Percentiles rank a stretch among this genome's conserved stretches.
Conservation (phyloP, 495 filamentous ascomycete genomes). For the Aspergillus mulundensis region DNA sequence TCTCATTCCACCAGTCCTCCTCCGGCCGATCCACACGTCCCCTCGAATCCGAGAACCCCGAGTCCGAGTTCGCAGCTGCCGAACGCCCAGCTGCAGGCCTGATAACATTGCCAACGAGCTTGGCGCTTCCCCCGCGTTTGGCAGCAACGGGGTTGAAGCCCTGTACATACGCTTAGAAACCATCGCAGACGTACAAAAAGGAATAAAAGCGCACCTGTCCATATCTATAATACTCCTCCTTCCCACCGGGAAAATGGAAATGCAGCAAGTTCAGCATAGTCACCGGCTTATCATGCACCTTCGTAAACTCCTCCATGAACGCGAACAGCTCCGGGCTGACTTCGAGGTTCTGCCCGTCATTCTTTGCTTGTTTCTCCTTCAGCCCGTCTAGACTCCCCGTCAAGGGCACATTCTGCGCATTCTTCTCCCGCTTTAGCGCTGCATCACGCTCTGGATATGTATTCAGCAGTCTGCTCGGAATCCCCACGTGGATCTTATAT, state of each 20-base stretch:
- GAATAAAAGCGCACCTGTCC: conserved; percentile 33
- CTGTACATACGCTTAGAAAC: too few species aligned
- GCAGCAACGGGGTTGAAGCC: conserved; percentile 51
- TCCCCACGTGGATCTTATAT: conserved; percentile 51
- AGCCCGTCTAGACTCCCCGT: conserved; percentile 35
- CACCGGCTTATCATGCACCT: conserved; percentile 44
- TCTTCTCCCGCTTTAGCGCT: conserved; percentile 43
- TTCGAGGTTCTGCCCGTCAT: conserved; percentile 51
- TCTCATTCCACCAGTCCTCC: conserved; percentile 50
- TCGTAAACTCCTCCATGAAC: conserved; percentile 41
- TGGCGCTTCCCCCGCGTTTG: conserved; percentile 53
- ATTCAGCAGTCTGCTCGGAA: conserved; percentile 48
- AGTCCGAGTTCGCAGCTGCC: conserved; percentile 20
- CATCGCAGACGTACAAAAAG: too few species aligned
- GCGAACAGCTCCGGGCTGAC: conserved; percentile 44
- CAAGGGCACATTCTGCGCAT: conserved; percentile 29
- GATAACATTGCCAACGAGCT: conserved; percentile 60
- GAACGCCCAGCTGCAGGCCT: conserved; percentile 7
- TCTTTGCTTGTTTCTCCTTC: conserved; percentile 10
- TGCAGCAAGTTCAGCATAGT: conserved; percentile 68
- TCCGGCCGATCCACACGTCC: conserved; percentile 18
- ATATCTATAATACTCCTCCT: conserved; percentile 54
- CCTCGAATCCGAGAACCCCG: conserved; percentile 13
- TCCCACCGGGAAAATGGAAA: conserved; percentile 48
- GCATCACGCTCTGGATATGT: conserved; percentile 45